Evolutionary conservation across 2,329 filamentous ascomycete genomes (phyloP).

Genomic region (Trichoderma afroharzianum): DNA sequence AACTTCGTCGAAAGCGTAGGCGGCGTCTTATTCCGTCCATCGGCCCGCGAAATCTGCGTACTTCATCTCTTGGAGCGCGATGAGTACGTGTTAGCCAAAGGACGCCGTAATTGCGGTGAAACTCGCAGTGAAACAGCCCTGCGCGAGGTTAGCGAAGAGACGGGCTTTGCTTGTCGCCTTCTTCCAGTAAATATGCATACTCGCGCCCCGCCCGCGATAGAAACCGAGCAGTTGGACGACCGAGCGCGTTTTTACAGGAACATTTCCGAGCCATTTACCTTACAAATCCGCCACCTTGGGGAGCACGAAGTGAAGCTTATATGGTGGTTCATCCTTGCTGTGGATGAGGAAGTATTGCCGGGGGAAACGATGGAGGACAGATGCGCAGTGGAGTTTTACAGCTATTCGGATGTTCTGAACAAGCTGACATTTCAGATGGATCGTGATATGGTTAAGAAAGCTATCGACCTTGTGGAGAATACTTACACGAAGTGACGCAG

Average conservation of each 20-base stretch:
- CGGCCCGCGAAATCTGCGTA: slow-evolving; percentile 16
- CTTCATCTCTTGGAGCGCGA: not conserved
- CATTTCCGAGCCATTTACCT: not conserved
- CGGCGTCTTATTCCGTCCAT: slow-evolving; percentile 21
- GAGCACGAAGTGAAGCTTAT: not conserved
- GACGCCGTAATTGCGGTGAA: slow-evolving; percentile 19
- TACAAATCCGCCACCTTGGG: not conserved
- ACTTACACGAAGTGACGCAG: not conserved
- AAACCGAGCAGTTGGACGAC: not conserved
- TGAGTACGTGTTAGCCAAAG: slow-evolving; percentile 22
- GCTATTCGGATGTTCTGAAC: not conserved
- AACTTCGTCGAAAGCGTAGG: slow-evolving; percentile 22
- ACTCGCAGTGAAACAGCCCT: slow-evolving; percentile 17
- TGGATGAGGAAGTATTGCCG: not conserved
- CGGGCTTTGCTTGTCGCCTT: not conserved
- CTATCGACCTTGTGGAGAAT: not conserved
- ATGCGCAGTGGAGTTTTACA: not conserved
- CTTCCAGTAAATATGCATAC: not conserved
- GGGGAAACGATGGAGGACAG: not conserved
- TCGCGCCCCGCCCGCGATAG: not conserved
- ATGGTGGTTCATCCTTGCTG: not conserved
- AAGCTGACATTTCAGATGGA: not conserved
- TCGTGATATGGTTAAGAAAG: not conserved
- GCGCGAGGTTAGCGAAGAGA: slow-evolving; percentile 20
- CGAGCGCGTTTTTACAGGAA: not conserved